phyloP scores from a whole-genome alignment of 208 protist species.

The Leishmania arabica region DNA sequence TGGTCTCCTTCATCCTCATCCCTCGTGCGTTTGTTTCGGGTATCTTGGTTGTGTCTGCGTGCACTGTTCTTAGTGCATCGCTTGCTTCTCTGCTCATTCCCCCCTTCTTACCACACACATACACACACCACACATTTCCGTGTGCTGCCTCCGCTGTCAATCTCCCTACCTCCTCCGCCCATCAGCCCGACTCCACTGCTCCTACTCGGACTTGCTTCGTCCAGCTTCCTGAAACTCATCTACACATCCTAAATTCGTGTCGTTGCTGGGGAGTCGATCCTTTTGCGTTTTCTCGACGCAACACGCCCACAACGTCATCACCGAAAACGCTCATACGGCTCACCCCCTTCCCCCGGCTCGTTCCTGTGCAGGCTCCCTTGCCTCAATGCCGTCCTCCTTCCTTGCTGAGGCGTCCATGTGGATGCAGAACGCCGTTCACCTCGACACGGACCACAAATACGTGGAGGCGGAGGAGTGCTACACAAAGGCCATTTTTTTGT shows the following conservation, averaged over 20 bases:
- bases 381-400: conserved; percentile 24
- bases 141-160: not conserved
- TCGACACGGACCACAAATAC: conserved; percentile 48
- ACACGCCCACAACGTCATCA: not conserved
- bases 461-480: conserved; percentile 78
- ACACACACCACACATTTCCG: not conserved
- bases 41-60: not conserved
- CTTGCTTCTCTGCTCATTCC: not conserved
- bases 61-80: not conserved
- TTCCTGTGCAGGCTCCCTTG: not conserved
- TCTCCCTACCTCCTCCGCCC: not conserved
- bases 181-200: not conserved
- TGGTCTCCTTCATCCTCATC: not conserved
- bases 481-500: conserved; percentile 50
- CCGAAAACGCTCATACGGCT: not conserved
- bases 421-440: conserved; percentile 59
- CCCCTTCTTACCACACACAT: not conserved
- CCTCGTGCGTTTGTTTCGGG: not conserved
- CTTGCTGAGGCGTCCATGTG: conserved; percentile 25
- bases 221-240: conserved; percentile 5
- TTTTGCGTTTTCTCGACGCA: not conserved
- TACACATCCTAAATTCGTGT: conserved; percentile 7
- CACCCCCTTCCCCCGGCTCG: not conserved
- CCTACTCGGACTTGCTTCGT: conserved; percentile 11
- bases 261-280: not conserved